Percentiles rank a stretch among this genome's conserved stretches.
Conservation (phyloP, 1,284 basidiomycete species). For the Rhodotorula sp. region DNA sequence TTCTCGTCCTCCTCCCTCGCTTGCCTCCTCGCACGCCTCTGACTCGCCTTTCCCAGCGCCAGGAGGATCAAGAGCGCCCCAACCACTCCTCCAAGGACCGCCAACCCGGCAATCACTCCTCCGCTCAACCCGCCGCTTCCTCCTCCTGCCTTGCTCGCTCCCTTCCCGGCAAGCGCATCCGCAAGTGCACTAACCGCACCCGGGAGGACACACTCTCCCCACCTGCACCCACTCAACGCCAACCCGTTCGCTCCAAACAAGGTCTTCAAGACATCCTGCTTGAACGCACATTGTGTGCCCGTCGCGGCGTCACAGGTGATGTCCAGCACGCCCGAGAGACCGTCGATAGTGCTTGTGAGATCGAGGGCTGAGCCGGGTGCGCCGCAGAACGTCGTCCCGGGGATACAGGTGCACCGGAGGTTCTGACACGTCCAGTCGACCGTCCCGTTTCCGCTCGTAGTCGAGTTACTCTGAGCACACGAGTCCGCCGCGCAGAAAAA, state of each 20-base stretch:
- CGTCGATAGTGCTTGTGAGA: constrained; percentile 62
- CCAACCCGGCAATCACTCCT: constrained; percentile 83
- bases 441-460: not conserved
- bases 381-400: constrained; percentile 72
- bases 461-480: constrained; percentile 52
- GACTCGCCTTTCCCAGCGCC: constrained; percentile 61
- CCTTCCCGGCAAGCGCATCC: constrained; percentile 39
- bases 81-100: constrained; percentile 70
- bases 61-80: constrained; percentile 61
- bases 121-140: constrained; percentile 58
- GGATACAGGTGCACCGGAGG: constrained; percentile 69
- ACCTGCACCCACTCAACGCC: constrained; percentile 65
- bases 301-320: constrained; percentile 63
- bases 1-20: constrained; percentile 48
- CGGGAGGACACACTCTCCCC: constrained; percentile 82
- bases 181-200: constrained; percentile 63
- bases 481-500: constrained; percentile 73
- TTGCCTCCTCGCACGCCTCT: constrained; percentile 63
- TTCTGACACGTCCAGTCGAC: constrained; percentile 64
- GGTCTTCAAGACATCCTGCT: constrained; percentile 62
- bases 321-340: constrained; percentile 54
- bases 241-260: constrained; percentile 74
- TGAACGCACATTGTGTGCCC: constrained; percentile 66
- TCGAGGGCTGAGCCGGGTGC: constrained; percentile 52
- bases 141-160: constrained; percentile 39